phyloP scores from a whole-genome alignment of 164 flowering plant species.

The Nelumbo lutea region DNA sequence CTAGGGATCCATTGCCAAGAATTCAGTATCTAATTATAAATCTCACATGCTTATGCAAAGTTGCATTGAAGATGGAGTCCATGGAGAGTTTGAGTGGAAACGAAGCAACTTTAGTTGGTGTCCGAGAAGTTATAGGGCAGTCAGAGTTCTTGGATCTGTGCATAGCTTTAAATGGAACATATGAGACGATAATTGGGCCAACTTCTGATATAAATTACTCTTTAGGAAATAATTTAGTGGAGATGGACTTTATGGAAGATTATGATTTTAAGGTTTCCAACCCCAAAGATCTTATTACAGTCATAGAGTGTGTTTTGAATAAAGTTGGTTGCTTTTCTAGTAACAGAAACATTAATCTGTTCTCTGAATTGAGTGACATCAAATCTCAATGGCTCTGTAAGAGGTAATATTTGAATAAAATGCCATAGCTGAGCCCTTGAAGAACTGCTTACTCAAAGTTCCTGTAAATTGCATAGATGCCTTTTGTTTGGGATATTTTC shows the following conservation, averaged over 20 bases:
- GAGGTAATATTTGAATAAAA: too few species aligned
- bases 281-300: background rate
- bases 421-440: too few species aligned
- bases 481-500: too few species aligned
- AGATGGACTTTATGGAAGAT: constrained; percentile 7
- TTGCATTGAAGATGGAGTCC: constrained; percentile 46
- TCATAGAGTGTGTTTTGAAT: background rate
- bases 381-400: too few species aligned
- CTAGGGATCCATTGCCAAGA: constrained; percentile 10
- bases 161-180: constrained; percentile 30
- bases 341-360: too few species aligned
- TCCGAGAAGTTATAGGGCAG: constrained; percentile 31
- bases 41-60: constrained; percentile 35
- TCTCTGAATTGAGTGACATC: too few species aligned
- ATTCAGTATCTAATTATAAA: constrained; percentile 39
- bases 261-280: background rate
- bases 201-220: constrained; percentile 8
- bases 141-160: constrained; percentile 47
- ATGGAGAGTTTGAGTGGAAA: constrained; percentile 14
- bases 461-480: too few species aligned
- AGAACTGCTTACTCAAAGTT: too few species aligned
- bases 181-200: constrained; percentile 26
- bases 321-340: too few species aligned
- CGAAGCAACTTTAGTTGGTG: constrained; percentile 21
- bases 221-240: constrained; percentile 16